Conservation (phyloP, 106 monocot species). For the Dioscorea zingiberensis region DNA sequence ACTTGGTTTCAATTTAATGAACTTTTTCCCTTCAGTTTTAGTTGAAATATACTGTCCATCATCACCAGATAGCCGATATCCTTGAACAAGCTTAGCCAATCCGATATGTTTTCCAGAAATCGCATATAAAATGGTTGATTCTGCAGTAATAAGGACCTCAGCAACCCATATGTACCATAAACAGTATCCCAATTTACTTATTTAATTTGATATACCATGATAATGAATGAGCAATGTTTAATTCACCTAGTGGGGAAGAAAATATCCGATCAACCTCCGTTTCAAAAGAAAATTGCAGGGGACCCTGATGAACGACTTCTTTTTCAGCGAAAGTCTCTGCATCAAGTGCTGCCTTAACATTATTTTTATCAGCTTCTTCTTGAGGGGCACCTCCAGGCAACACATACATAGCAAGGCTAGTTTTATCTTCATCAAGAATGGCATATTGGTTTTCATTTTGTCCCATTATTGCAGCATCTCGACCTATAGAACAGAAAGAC, state of each 20-base stretch:
- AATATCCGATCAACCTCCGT: constrained; percentile 79
- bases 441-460: constrained; percentile 84
- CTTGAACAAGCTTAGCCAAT: constrained; percentile 71
- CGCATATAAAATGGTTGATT: constrained; percentile 82
- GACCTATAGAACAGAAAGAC: constrained; percentile 40
- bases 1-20: constrained; percentile 78
- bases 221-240: neutral
- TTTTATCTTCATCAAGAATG: constrained; percentile 90
- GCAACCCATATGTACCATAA: neutral
- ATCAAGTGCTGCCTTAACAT: constrained; percentile 58
- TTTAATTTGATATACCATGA: no score
- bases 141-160: constrained; percentile 34
- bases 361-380: constrained; percentile 54
- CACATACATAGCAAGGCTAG: constrained; percentile 53
- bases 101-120: constrained; percentile 81
- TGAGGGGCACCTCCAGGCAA: constrained; percentile 27
- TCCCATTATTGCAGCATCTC: constrained; percentile 88
- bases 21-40: constrained; percentile 84
- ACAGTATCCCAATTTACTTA: no score
- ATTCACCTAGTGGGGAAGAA: constrained; percentile 79
- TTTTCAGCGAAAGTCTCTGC: constrained; percentile 57
- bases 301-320: constrained; percentile 38
- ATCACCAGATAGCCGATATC: constrained; percentile 62
- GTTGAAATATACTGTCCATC: constrained; percentile 66
- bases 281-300: constrained; percentile 78